phyloP scores from a whole-genome alignment of 768 basidiomycete species.

The Holtermannia corniformis region DNA sequence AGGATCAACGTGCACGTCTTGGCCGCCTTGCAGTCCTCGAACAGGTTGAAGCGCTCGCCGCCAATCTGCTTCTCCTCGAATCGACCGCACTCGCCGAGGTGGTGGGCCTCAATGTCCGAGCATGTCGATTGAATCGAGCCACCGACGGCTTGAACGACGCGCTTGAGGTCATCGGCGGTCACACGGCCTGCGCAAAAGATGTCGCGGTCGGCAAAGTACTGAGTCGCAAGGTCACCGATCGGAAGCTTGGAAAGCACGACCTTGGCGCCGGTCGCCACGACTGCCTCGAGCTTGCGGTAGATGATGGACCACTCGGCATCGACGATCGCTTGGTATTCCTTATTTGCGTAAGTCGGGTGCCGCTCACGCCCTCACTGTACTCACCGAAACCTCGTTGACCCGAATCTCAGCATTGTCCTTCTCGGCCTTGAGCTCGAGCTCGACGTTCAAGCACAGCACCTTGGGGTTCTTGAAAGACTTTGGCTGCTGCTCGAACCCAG shows the following conservation, averaged over 20 bases:
- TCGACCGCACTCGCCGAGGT: slow-evolving; percentile 83
- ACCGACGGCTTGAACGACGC: slow-evolving; percentile 92
- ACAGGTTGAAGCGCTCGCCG: slow-evolving; percentile 91
- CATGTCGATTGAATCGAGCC: slow-evolving; percentile 92
- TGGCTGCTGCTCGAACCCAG: slow-evolving; percentile 97
- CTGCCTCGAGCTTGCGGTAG: slow-evolving; percentile 90
- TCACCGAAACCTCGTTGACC: slow-evolving; percentile 74
- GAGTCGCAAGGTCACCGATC: slow-evolving; percentile 95
- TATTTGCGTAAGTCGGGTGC: not conserved
- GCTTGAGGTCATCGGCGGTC: slow-evolving; percentile 72
- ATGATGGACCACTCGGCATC: slow-evolving; percentile 99
- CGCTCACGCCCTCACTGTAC: slow-evolving; percentile 3
- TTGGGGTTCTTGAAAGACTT: slow-evolving; percentile 82
- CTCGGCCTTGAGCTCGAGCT: slow-evolving; percentile 96
- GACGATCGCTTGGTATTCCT: slow-evolving; percentile 96
- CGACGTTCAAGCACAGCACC: slow-evolving; percentile 89
- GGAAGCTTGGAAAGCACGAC: slow-evolving; percentile 96
- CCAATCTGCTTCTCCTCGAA: slow-evolving; percentile 96
- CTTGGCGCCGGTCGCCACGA: slow-evolving; percentile 91
- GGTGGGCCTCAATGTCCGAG: slow-evolving; percentile 77
- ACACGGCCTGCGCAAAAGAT: slow-evolving; percentile 99
- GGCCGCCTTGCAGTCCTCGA: slow-evolving; percentile 83
- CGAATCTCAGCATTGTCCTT: slow-evolving; percentile 99
- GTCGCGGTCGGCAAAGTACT: slow-evolving; percentile 97
- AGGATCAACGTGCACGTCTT: slow-evolving; percentile 92